phyloP scores from a whole-genome alignment of 257 asterid genomes.

The Nicotiana knightiana region DNA sequence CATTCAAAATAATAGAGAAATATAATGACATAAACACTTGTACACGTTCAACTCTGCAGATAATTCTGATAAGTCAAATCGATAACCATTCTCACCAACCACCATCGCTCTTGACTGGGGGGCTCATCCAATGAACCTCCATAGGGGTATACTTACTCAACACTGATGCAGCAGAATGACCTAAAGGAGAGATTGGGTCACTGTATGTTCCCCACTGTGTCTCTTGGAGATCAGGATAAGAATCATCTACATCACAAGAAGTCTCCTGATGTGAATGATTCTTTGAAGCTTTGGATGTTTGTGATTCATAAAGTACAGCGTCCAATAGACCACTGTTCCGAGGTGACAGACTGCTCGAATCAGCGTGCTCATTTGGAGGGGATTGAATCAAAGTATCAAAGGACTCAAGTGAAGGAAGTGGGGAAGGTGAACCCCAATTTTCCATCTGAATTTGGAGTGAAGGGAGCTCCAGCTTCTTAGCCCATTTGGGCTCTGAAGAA shows the following conservation, averaged over 20 bases:
- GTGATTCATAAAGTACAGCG: slow-evolving; percentile 50
- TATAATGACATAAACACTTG: slow-evolving; percentile 6
- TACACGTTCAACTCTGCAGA: background rate
- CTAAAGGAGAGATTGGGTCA: slow-evolving; percentile 38
- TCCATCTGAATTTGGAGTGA: slow-evolving; percentile 77
- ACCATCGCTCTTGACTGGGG: slow-evolving; percentile 30
- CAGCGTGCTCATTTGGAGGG: slow-evolving; percentile 37
- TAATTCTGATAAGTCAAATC: background rate
- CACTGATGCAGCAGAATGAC: slow-evolving; percentile 43
- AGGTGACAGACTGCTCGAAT: slow-evolving; percentile 37
- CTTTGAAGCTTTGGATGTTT: slow-evolving; percentile 29
- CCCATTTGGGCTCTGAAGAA: slow-evolving; percentile 70
- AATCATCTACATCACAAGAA: slow-evolving; percentile 25
- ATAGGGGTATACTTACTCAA: slow-evolving; percentile 47
- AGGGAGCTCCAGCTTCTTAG: slow-evolving; percentile 90
- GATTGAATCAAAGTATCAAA: slow-evolving; percentile 53
- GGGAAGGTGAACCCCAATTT: slow-evolving; percentile 64
- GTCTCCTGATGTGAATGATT: slow-evolving; percentile 22
- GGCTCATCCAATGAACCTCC: slow-evolving; percentile 47
- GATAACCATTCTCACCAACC: slow-evolving; percentile 31
- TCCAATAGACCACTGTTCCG: slow-evolving; percentile 66
- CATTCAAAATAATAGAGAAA: slow-evolving; percentile 33
- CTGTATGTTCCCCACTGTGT: slow-evolving; percentile 45
- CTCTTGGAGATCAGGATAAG: slow-evolving; percentile 33
- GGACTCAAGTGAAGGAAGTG: slow-evolving; percentile 55